phyloP scores from a whole-genome alignment of 352 stramenopile genomes.

The Plasmopara viticola region DNA sequence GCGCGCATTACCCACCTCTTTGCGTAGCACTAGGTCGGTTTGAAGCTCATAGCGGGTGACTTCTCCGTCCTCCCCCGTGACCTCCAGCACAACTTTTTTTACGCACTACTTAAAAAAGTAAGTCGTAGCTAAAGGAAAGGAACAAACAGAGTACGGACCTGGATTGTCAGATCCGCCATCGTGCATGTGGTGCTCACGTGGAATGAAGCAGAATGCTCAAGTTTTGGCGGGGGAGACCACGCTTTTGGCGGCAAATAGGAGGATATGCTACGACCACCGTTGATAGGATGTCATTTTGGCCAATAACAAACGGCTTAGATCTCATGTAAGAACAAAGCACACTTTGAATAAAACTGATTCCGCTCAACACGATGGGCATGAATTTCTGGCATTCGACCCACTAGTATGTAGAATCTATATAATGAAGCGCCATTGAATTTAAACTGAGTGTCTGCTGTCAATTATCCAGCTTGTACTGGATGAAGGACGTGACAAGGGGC shows the following conservation, averaged over 20 bases:
- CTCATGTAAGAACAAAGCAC: no score
- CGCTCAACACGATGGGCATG: constrained; percentile 48
- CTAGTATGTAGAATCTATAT: constrained; percentile 46
- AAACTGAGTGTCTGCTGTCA: background rate
- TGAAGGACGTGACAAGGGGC: constrained; percentile 75
- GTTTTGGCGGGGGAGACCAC: background rate
- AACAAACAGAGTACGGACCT: constrained; percentile 9
- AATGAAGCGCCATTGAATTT: background rate
- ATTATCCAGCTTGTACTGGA: constrained; percentile 71
- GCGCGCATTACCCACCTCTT: constrained; percentile 74
- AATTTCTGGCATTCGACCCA: constrained; percentile 90
- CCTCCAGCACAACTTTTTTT: constrained; percentile 48
- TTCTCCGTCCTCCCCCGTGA: constrained; percentile 37
- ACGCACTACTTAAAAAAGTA: constrained; percentile 32
- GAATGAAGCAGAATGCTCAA: constrained; percentile 11
- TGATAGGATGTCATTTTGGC: background rate
- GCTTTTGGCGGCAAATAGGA: constrained; percentile 23
- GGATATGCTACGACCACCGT: background rate
- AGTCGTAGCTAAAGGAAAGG: background rate
- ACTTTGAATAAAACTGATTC: background rate
- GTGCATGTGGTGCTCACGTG: constrained; percentile 3
- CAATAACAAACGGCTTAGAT: background rate
- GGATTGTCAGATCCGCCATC: constrained; percentile 27
- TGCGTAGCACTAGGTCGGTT: constrained; percentile 51
- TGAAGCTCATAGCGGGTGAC: constrained; percentile 31